Evolutionary conservation across 768 basidiomycete genomes (phyloP), one percentile per base, ranked within the genome.

Genomic region (Pulveroboletus frians): DNA sequence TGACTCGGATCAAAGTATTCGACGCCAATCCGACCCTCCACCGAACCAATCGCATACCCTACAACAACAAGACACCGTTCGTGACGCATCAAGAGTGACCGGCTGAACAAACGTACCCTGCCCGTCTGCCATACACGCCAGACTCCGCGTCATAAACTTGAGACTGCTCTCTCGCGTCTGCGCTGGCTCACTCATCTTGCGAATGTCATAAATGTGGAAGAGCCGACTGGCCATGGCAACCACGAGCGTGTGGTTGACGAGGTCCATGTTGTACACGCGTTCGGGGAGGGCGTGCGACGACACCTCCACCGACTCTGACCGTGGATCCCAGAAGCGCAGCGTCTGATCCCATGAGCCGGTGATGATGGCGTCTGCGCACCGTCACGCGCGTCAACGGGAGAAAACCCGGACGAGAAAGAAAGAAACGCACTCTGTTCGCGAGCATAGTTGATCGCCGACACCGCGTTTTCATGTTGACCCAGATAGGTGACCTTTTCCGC

Each of bases 1-100:
- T 84, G 76, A 4, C 79, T 80, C 2, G 89, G 83, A 55, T 97
- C 91, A 57, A 96, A 94, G 67, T 95, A 99, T 67, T 99, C 96
- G 27, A 98, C 93, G 0, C 94, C 92, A 50, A 98, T 96, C 20
- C 96, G 79, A 1, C 96, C 96, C 61, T 99, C 96, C 13, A 94
- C 92, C 0, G 91, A 93, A 0, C 87, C 89, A 0, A 86, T 91
- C 10, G 93, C 93, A 67, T 91, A 99, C 10, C 95, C 93, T 90
- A 59, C 14, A n/a, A n/a, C 32, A 9, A 34, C 5, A 34, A n/a
- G 3, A 9, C n/a, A n/a, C n/a, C n/a, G n/a, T n/a, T n/a, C n/a
- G n/a, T n/a, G n/a, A n/a, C 21, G 3, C 21, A 21, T 21, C 4
- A 4, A 4, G 21, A 26, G 23, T 26, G 23, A 26, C 23, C 23